These are phyloP conservation scores for Strobilomyces confusus DNA, from an alignment of 768 basidiomycete genomes.

Conservation along the genomic window DNA sequence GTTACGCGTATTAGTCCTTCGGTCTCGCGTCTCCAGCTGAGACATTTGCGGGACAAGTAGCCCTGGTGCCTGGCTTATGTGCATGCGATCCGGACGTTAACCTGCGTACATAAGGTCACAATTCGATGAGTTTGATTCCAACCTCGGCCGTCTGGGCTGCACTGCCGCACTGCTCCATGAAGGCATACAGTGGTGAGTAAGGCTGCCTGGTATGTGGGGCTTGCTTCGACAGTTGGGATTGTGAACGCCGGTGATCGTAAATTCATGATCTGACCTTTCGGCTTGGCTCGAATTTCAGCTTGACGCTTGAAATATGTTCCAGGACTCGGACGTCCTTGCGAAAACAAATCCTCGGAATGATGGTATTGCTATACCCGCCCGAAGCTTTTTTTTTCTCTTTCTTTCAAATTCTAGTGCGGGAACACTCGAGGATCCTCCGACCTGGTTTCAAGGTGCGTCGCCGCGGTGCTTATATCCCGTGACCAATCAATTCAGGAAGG, in stretches of 20 bases:
- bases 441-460: too few species aligned
- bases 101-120: too few species aligned
- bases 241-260: too few species aligned
- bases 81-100: neutral
- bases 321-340: neutral
- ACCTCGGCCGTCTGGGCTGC: too few species aligned
- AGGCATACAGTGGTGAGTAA: too few species aligned
- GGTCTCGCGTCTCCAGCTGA: slow-evolving; percentile 3
- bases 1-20: neutral
- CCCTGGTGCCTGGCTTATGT: slow-evolving; percentile 1
- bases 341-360: neutral
- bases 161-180: neutral
- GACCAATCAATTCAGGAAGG: too few species aligned
- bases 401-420: slow-evolving; percentile 2
- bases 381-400: neutral
- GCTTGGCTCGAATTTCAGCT: neutral
- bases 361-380: neutral
- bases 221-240: neutral
- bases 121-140: too few species aligned
- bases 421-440: neutral
- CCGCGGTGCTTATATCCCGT: too few species aligned
- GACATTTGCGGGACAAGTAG: slow-evolving; percentile 5
- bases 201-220: too few species aligned
- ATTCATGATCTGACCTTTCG: neutral
- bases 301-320: neutral